These are phyloP conservation scores for Cairneyella variabilis DNA, from an alignment of 495 filamentous ascomycete genomes.

Conservation along the genomic window DNA sequence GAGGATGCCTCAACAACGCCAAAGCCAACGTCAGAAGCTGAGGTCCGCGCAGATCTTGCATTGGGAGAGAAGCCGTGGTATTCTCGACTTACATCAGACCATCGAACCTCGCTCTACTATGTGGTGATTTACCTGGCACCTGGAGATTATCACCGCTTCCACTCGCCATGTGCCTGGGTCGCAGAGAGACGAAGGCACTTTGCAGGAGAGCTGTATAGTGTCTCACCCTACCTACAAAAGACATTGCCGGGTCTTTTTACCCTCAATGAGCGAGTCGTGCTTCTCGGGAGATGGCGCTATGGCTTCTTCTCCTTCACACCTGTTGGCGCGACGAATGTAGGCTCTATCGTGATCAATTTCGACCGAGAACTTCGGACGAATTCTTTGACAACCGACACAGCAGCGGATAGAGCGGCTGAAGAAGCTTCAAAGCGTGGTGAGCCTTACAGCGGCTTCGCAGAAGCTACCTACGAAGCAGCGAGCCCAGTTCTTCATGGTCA, in stretches of 20 bases:
- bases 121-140: constrained; percentile 96
- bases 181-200: constrained; percentile 90
- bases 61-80: constrained; percentile 76
- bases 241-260: constrained; percentile 92
- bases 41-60: constrained; percentile 81
- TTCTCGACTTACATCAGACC: constrained; percentile 52
- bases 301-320: constrained; percentile 96
- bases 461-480: constrained; percentile 82
- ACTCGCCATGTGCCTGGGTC: constrained; percentile 92
- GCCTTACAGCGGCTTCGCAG: constrained; percentile 78
- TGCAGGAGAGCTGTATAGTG: constrained; percentile 90
- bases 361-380: constrained; percentile 94
- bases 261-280: constrained; percentile 91
- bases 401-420: constrained; percentile 75
- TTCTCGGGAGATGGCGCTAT: constrained; percentile 92
- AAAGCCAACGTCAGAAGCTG: constrained; percentile 64
- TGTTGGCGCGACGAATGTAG: constrained; percentile 98
- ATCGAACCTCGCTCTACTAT: constrained; percentile 76
- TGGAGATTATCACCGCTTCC: constrained; percentile 98
- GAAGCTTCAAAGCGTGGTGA: constrained; percentile 72
- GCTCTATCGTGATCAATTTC: constrained; percentile 96
- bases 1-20: constrained; percentile 64
- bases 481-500: constrained; percentile 76
- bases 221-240: constrained; percentile 89
- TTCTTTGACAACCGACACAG: constrained; percentile 82